Evolutionary conservation across 2,329 filamentous ascomycete species (phyloP), one percentile per base, ranked within the genome.

Genomic region (Xylariaceae sp.): DNA sequence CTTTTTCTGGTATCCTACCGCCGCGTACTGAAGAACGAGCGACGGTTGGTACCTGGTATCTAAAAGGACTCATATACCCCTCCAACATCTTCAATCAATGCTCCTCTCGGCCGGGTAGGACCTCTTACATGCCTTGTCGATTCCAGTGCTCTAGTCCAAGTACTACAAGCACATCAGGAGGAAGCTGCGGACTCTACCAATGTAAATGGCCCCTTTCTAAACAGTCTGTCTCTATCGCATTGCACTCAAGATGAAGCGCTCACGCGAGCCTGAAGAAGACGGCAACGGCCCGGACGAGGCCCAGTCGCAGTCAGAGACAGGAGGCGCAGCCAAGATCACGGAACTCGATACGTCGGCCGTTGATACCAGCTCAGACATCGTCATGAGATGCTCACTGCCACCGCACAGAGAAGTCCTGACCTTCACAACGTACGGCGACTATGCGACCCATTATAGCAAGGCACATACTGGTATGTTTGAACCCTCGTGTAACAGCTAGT

Each of bases 381-480:
- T 79, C 50, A 95, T 96, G 81, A 82, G 76, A 69, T 97, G 92
- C 72, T 82, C 81, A 17, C 75, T 97, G 18, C 89, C 91, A 46
- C 89, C 89, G 42, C 91, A 96, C 69, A 77, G 74, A 57, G 80
- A 86, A 52, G 75, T 82, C 1, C 63, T 94, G 47, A 74, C 76
- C 5, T 97, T 99, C 68, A 65, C 73, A 19, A 83, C 84, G 0
- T 90, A 90, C 63, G 78, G 83, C 51, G 88, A 90, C 14, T 96
- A 95, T 69, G 90, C 96, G 66, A 72, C 85, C 9, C 94, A 99
- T 67, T 96, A 96, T 71, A 78, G 75, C 57, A 85, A 89, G 63
- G 75, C 79, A 18, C 94, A 97, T 68, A 81, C 83, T 52, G 22
- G 22, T 27, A 27, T 5, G 22, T 27, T 27, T 4, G 22, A 27